A percentile compares a stretch with the other conserved stretches of the same genome.
Conservation (phyloP, 202 grass and related monocot species). For the Dendrocalamus latiflorus region DNA sequence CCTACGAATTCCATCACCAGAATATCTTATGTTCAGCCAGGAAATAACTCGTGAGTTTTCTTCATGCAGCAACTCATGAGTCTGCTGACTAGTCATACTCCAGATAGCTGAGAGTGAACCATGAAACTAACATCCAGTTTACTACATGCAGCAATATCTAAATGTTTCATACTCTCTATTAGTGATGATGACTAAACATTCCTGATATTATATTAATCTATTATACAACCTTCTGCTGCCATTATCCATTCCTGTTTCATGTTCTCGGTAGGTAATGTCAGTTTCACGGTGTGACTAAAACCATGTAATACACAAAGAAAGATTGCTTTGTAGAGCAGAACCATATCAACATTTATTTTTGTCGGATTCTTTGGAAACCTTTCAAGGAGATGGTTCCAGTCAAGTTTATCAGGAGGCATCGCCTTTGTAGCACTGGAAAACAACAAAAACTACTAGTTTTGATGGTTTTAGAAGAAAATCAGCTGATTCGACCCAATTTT, state of each 20-base stretch:
- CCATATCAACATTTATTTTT: neutral
- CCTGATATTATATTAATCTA: neutral
- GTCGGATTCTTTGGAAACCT: neutral
- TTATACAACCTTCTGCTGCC: neutral
- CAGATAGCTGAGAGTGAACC: constrained; percentile 14
- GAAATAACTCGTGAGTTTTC: neutral
- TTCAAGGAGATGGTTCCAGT: neutral
- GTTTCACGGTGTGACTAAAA: neutral
- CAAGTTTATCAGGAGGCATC: neutral
- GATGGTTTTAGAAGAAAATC: neutral
- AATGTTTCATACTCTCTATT: neutral
- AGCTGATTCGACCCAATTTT: neutral
- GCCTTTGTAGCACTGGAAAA: neutral
- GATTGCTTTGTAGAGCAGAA: neutral
- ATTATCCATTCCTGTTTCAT: neutral
- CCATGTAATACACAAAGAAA: neutral
- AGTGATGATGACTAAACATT: neutral
- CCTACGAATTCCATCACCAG: neutral
- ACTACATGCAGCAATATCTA: neutral
- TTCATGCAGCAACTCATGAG: constrained; percentile 10
- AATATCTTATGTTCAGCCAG: constrained; percentile 1
- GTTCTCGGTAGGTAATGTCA: neutral
- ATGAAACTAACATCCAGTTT: neutral
- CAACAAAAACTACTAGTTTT: neutral
- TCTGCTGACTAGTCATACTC: neutral